These are phyloP conservation scores for Fusarium devonianum DNA, from an alignment of 2,329 filamentous ascomycete genomes.

Conservation along the genomic window DNA sequence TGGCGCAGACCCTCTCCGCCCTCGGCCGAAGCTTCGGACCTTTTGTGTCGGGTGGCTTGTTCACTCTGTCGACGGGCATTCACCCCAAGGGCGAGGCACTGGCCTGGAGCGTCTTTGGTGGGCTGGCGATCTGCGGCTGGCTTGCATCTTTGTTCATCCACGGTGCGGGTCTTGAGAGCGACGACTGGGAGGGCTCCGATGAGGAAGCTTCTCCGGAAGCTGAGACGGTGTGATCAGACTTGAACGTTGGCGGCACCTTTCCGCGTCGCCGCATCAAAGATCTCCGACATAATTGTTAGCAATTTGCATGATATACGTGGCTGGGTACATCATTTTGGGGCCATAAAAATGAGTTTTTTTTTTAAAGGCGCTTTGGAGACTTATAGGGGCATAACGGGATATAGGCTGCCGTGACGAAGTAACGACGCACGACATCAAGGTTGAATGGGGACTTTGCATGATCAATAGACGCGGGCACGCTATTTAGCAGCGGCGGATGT, in stretches of 20 bases:
- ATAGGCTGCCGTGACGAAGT: too few species aligned
- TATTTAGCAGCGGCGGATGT: too few species aligned
- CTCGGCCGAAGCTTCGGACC: constrained; percentile 88
- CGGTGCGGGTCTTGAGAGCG: constrained; percentile 67
- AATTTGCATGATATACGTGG: constrained; percentile 7
- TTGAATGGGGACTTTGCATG: too few species aligned
- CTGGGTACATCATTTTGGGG: constrained; percentile 11
- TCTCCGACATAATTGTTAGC: constrained; percentile 3
- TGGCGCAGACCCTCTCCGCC: constrained; percentile 92
- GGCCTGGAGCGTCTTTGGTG: constrained; percentile 87
- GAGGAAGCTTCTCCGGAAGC: constrained; percentile 12
- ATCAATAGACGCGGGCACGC: too few species aligned
- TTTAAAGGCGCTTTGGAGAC: background rate
- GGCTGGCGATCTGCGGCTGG: constrained; percentile 82
- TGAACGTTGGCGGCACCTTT: background rate
- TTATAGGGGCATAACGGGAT: constrained; percentile 9
- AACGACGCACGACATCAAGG: too few species aligned
- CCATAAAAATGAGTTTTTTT: too few species aligned
- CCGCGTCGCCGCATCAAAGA: background rate
- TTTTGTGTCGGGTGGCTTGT: constrained; percentile 85
- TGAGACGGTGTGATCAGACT: constrained; percentile 7
- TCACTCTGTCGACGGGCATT: constrained; percentile 77
- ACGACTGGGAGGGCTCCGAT: constrained; percentile 55
- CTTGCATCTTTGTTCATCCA: constrained; percentile 79
- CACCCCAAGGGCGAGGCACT: constrained; percentile 83